Evolutionary conservation across 1,139 yeast species (phyloP), one percentile per base, ranked within the genome.

Genomic region (Debaryomycetaceae sp.): DNA sequence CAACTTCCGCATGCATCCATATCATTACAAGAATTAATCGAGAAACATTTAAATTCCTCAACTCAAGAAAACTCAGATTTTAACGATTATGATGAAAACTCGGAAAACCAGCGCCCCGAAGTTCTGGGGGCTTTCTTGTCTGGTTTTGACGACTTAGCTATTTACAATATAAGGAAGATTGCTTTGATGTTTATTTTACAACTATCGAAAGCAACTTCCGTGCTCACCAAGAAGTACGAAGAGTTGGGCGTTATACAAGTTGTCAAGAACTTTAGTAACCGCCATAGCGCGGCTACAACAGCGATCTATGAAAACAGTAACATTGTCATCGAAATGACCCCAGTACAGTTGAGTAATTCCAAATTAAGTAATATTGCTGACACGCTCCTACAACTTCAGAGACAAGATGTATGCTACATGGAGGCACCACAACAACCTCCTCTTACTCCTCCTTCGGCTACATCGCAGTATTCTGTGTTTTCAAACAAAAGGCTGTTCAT

Each of bases 141-240:
- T 43, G 83, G 83, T 1, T 73, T 78, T 41, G 74, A 73, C 46
- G 53, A 48, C 11, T 53, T 59, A 5, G 55, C 83, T 3, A 46
- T 78, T n/a, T 58, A 61, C 30, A 60, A 62, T 36, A 60, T 80
- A 13, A 63, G 78, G 43, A 68, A 68, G 43, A 58, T 78, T 22
- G 63, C 77, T 4, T 49, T 78, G 18, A 61, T 76, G 63, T 60
- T 81, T 42, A 57, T 76, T 34, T 61, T 69, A 39, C 73, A 74
- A 32, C 63, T 79, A 34, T 53, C 68, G 38, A 64, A 66, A 40
- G 75, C 78, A 24, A 75, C 84, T 3, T 83, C 79, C 41, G 81
- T 79, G 4, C 60, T 80, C 33, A 59, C 73, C 26, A 75, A 75
- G 46, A 81, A 81, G 53, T 78, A 79, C 52, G 69, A 74, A 40